These are phyloP conservation scores for Cyberlindnera japonica DNA, from an alignment of 805 yeast species.

Conservation along the genomic window DNA sequence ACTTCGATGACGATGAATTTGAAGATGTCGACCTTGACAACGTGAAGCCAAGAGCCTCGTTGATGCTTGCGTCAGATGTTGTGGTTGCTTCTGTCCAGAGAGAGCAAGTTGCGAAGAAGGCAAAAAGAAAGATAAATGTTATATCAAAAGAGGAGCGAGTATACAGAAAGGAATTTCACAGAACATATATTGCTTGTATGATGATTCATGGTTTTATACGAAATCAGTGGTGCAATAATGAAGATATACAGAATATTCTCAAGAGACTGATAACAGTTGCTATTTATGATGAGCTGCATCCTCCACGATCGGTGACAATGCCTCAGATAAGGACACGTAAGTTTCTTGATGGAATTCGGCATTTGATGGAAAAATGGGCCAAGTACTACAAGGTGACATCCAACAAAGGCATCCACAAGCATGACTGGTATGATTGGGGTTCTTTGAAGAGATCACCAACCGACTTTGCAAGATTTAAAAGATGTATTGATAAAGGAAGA, in stretches of 20 bases:
- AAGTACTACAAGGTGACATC: conserved; percentile 46
- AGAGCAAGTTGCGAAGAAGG: conserved; percentile 23
- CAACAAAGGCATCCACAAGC: conserved; percentile 35
- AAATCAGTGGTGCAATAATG: conserved; percentile 70
- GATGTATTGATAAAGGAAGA: conserved; percentile 39
- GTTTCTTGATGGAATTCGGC: conserved; percentile 73
- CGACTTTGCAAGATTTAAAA: conserved; percentile 40
- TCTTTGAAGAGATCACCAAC: conserved; percentile 18
- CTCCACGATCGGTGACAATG: conserved; percentile 35
- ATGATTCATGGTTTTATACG: conserved; percentile 63
- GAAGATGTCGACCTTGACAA: conserved; percentile 26
- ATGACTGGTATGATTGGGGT: conserved; percentile 40
- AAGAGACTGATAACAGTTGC: conserved; percentile 44
- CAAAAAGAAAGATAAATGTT: conserved; percentile 27
- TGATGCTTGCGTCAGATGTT: conserved; percentile 18
- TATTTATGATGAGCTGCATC: conserved; percentile 45
- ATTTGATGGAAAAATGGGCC: conserved; percentile 61
- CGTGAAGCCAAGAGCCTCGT: conserved; percentile 20
- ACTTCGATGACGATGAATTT: conserved; percentile 23
- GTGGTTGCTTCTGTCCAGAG: conserved; percentile 12
- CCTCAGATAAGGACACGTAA: conserved; percentile 51
- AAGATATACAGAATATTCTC: conserved; percentile 37
- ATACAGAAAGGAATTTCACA: conserved; percentile 53
- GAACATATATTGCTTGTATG: conserved; percentile 53
- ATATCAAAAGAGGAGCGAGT: conserved; percentile 54